Evolutionary conservation across 1,139 yeast species (phyloP).

Genomic region (Blastobotrys capitulatus): DNA sequence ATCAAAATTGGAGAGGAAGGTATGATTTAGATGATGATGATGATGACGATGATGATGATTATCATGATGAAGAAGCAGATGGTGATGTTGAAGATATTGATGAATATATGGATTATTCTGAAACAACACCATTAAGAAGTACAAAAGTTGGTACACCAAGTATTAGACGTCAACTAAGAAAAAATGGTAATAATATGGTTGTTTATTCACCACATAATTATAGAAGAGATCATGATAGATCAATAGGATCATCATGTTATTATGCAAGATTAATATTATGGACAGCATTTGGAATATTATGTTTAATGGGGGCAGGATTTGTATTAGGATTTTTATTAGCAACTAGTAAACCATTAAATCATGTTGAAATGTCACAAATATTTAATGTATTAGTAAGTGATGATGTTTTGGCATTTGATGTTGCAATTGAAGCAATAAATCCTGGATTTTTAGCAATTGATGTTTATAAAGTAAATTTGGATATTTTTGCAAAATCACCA

Average conservation of each 20-base stretch:
- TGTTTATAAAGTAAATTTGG: conserved; percentile 65
- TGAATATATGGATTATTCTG: conserved; percentile 25
- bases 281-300: conserved; percentile 25
- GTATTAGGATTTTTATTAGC: conserved; percentile 80
- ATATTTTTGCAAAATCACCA: conserved; percentile 79
- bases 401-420: conserved; percentile 78
- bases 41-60: conserved; percentile 17
- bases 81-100: conserved; percentile 30
- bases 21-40: conserved; percentile 7
- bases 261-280: conserved; percentile 29
- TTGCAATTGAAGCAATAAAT: conserved; percentile 73
- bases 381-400: conserved; percentile 73
- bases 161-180: conserved; percentile 20
- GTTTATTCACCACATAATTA: conserved; percentile 34
- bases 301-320: conserved; percentile 51
- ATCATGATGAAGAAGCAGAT: conserved; percentile 26
- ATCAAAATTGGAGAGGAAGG: conserved; percentile 12
- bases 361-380: conserved; percentile 54
- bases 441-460: conserved; percentile 75
- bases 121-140: conserved; percentile 30
- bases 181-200: conserved; percentile 21
- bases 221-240: conserved; percentile 19
- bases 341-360: conserved; percentile 75
- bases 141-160: conserved; percentile 14
- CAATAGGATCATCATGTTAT: conserved; percentile 17